A percentile compares a stretch with the other conserved stretches of the same genome.
Evolutionary conservation across 1,139 yeast genomes (phyloP).

Genomic region (Yamadazyma diospyri): DNA sequence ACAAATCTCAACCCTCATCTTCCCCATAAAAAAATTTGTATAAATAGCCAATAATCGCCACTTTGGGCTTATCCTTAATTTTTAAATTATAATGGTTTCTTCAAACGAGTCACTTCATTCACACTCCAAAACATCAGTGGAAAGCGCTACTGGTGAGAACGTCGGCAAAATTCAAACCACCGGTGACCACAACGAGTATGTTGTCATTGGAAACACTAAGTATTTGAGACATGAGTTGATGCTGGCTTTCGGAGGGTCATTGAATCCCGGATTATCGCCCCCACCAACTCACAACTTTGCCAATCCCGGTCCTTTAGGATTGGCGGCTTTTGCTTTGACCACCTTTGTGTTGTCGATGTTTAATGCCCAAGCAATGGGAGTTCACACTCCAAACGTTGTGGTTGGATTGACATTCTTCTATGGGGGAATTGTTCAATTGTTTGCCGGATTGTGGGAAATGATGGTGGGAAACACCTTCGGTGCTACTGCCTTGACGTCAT

Average conservation of each 20-base stretch:
- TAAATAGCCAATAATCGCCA: conserved; percentile 1
- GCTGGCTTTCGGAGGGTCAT: conserved; percentile 68
- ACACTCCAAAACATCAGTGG: conserved; percentile 10
- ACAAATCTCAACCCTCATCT: conserved; percentile 2
- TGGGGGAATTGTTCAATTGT: conserved; percentile 63
- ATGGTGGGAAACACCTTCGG: conserved; percentile 65
- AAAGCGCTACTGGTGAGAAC: conserved; percentile 12
- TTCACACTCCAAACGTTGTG: conserved; percentile 32
- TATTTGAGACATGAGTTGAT: conserved; percentile 31
- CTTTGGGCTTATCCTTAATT: no score
- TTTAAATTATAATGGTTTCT: conserved; percentile 9
- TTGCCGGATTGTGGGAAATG: conserved; percentile 67
- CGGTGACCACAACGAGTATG: conserved; percentile 22
- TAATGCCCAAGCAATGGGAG: conserved; percentile 39
- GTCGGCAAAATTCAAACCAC: conserved; percentile 17
- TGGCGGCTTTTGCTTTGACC: conserved; percentile 50
- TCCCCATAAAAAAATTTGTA: conserved; percentile 1
- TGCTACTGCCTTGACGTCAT: conserved; percentile 61
- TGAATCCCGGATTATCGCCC: conserved; percentile 27
- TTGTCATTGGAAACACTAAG: conserved; percentile 28
- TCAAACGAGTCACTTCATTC: conserved; percentile 16
- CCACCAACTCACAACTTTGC: conserved; percentile 33
- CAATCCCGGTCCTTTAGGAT: conserved; percentile 61
- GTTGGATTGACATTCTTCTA: conserved; percentile 44
- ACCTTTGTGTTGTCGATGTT: conserved; percentile 46